These are phyloP conservation scores for Colletotrichum cereale DNA, from an alignment of 2,329 filamentous ascomycete genomes.

Conservation along the genomic window DNA sequence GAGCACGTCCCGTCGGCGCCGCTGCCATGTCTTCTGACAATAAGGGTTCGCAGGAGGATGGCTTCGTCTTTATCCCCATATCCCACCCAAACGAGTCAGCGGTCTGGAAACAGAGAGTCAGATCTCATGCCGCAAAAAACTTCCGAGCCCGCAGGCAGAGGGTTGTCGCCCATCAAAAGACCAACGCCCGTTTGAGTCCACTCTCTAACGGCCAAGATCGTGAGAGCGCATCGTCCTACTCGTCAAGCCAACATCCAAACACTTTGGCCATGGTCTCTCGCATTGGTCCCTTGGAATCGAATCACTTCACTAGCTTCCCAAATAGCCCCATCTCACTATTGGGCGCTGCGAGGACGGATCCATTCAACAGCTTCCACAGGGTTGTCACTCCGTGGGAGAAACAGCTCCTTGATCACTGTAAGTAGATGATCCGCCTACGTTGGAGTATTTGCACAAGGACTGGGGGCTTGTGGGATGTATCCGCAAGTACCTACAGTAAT, in stretches of 20 bases:
- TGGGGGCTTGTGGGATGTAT: background rate
- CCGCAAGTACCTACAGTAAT: background rate
- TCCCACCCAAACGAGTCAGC: constrained; percentile 38
- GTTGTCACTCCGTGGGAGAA: constrained; percentile 23
- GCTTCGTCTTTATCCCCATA: constrained; percentile 42
- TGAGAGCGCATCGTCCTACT: background rate
- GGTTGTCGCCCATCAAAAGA: constrained; percentile 33
- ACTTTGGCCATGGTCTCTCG: background rate
- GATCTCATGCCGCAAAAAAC: constrained; percentile 43
- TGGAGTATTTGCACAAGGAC: too few relatives aligned
- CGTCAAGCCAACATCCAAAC: background rate
- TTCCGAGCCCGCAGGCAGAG: constrained; percentile 24
- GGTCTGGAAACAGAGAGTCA: constrained; percentile 37
- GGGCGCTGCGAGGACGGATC: constrained; percentile 35
- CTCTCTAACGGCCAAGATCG: background rate
- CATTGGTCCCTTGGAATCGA: background rate
- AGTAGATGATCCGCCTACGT: background rate
- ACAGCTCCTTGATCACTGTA: constrained; percentile 42
- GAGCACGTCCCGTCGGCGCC: background rate
- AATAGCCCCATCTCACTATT: background rate
- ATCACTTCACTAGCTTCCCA: background rate
- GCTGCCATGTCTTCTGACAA: background rate
- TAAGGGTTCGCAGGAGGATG: background rate
- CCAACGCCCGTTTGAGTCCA: background rate
- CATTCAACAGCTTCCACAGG: constrained; percentile 34